Evolutionary conservation across 208 protist genomes (phyloP).

Genomic region (Trypanosoma mega): DNA sequence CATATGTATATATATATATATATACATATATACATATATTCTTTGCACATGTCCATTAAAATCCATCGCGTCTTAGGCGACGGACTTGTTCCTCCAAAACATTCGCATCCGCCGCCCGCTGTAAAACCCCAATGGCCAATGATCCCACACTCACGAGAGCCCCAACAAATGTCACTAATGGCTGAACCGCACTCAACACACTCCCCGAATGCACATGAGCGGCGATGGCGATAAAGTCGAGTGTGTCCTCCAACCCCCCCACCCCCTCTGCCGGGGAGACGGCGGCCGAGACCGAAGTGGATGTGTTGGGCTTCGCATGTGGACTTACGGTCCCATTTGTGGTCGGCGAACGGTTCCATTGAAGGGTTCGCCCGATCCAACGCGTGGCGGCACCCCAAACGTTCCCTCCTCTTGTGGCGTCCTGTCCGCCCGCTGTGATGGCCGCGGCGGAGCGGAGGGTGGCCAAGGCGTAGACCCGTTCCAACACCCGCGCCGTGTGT

Average conservation of each 20-base stretch:
- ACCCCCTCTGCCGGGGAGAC: too few species aligned
- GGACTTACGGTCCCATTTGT: slow-evolving; percentile 1
- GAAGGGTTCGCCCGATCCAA: too few species aligned
- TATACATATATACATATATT: slow-evolving; percentile 3
- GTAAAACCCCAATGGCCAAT: slow-evolving; percentile 62
- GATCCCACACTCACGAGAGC: slow-evolving; percentile 36
- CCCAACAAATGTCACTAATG: slow-evolving; percentile 20
- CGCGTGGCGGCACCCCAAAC: too few species aligned
- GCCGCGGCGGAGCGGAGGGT: neutral
- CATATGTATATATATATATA: neutral
- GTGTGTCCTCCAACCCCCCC: neutral
- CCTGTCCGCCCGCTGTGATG: neutral
- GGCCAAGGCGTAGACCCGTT: slow-evolving; percentile 43
- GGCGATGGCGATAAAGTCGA: neutral
- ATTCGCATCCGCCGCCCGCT: slow-evolving; percentile 69
- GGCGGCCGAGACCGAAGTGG: too few species aligned
- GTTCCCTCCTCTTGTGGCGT: neutral
- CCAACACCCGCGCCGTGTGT: slow-evolving; percentile 35
- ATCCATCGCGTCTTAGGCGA: slow-evolving; percentile 5
- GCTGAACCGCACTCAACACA: neutral
- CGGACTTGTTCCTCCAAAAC: slow-evolving; percentile 59
- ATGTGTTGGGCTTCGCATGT: neutral
- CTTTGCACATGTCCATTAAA: neutral
- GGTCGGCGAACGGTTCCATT: neutral
- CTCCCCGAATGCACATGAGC: neutral